Base-by-base conservation (phyloP, 129 eudicot species). In the Artemisia tridentata region DNA sequence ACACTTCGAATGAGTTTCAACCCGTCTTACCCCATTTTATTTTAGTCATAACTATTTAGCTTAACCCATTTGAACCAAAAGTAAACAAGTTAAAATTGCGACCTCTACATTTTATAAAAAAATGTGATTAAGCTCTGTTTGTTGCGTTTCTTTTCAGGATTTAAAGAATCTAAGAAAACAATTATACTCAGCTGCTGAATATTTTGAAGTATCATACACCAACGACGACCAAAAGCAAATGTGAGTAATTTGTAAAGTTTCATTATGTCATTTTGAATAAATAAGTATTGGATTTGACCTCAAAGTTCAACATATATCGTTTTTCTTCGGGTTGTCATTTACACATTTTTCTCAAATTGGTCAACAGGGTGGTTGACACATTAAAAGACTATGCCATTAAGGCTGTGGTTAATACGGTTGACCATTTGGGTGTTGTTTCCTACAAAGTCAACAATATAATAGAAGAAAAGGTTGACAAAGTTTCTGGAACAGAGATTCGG, bases 391-490 rank as follows among this genome's bases (percentile, higher is more conserved):
- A 93, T 56, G 85, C 98, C 34, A 80, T 93, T 71, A 93, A 87
- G 84, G 98, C 98, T 69, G 81, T 89, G 34, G 95, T 93, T 48
- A 93, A 88, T 66, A 93, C 98, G 11, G 92, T 93, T 64, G 98
- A 93, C 78, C 98, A 93, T 87, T 80, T 93, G 88, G 98, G 98
- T 14, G 89, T 96, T 19, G 95, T 87, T 63, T 81, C 96, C 2
- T 89, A 78, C 71, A 87, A 87, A 73, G 95, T 87, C 78, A 84
- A 80, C 67, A 86, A 84, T 62, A 19, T 93, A 56, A 66, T 89
- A 52, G 92, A 80, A 69, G 88, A 87, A 71, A 89, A 93, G 49
- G 83, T 87, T 27, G 95, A 82, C 76, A 96, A 89, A 84, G 92
- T 89, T 75, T 83, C 92, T 5, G 92, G 82, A 75, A 82, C 96